phyloP scores from a whole-genome alignment of 2,329 filamentous ascomycete genomes.

The Nemania sp. region DNA sequence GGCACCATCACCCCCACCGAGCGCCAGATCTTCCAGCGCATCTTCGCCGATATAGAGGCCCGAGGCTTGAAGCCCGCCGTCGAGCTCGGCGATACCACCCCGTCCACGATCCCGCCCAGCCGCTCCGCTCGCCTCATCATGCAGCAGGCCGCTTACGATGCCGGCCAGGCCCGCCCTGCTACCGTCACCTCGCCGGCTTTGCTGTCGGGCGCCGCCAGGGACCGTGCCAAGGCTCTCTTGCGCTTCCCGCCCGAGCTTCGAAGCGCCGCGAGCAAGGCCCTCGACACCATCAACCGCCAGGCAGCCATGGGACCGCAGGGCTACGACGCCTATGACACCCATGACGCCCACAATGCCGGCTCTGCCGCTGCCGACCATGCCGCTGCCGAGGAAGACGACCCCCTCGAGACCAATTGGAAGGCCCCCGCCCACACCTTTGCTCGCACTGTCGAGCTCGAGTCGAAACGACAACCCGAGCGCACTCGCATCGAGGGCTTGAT shows the following conservation, averaged over 20 bases:
- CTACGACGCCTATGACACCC: neutral
- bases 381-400: neutral
- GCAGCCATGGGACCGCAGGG: neutral
- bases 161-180: conserved; percentile 25
- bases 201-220: conserved; percentile 33
- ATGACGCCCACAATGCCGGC: neutral
- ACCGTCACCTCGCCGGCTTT: conserved; percentile 28
- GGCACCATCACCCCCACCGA: conserved; percentile 63
- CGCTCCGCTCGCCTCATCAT: conserved; percentile 39
- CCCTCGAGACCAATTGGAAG: conserved; percentile 30
- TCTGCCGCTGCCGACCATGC: neutral
- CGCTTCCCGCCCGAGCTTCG: conserved; percentile 49
- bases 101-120: neutral
- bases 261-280: conserved; percentile 44
- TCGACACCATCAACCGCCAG: conserved; percentile 41
- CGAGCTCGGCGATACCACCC: conserved; percentile 11
- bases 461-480: conserved; percentile 51
- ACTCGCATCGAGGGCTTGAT: conserved; percentile 59
- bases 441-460: conserved; percentile 45
- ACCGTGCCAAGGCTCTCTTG: conserved; percentile 44
- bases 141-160: conserved; percentile 36
- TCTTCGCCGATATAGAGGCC: conserved; percentile 62
- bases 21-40: conserved; percentile 52
- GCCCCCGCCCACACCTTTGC: conserved; percentile 29
- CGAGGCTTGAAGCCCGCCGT: conserved; percentile 37